phyloP scores from a whole-genome alignment of 345 rosid genomes.

The Boechera stricta region DNA sequence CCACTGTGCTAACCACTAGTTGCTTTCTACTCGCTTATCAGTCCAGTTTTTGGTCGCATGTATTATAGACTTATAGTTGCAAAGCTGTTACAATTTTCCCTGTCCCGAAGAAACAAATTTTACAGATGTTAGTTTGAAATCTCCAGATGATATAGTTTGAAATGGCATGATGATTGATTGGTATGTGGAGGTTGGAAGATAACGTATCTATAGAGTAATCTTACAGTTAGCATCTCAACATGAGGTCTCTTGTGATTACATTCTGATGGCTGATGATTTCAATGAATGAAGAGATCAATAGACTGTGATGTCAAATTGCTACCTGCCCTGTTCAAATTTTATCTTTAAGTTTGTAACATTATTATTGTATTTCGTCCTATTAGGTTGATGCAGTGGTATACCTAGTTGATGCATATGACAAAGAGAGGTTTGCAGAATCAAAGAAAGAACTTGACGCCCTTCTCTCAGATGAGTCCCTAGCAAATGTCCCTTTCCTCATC shows the following conservation, averaged over 20 bases:
- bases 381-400: conserved; percentile 73
- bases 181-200: neutral
- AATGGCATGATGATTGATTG: neutral
- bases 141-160: neutral
- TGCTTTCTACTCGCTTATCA: neutral
- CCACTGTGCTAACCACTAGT: neutral
- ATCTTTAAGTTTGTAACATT: conserved; percentile 8
- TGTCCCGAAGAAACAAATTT: neutral
- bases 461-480: conserved; percentile 23
- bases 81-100: too few species aligned
- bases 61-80: neutral
- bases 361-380: neutral
- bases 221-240: neutral
- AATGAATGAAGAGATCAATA: neutral
- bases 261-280: neutral
- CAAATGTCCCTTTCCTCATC: conserved; percentile 16
- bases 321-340: neutral
- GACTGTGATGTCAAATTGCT: neutral
- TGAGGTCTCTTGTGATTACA: neutral
- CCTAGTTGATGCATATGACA: conserved; percentile 74
- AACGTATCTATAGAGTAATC: neutral
- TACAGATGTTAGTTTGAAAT: neutral
- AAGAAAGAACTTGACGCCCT: conserved; percentile 29
- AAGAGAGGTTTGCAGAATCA: conserved; percentile 46
- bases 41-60: neutral